Evolutionary conservation across 1,284 basidiomycete genomes (phyloP), one percentile per base, ranked within the genome.

Genomic region (Apiotrichum sp.): DNA sequence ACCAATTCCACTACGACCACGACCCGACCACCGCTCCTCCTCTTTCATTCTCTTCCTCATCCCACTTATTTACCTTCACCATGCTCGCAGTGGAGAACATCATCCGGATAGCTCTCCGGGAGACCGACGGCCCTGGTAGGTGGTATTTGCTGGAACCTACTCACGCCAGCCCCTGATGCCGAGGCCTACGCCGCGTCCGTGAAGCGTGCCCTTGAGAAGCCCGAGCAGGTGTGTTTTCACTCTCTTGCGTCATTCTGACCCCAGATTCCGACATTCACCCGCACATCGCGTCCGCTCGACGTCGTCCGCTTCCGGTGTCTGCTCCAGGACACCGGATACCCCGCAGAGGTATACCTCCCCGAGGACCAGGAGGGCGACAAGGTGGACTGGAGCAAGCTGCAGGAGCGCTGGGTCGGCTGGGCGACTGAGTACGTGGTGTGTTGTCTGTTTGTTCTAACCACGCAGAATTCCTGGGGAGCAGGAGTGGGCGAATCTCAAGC

Each of bases 401-500:
- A 66, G 41, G 75, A 77, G 53, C 58, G 75, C 57, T 76, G 73
- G 74, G 66, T 75, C 13, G 73, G 73, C 2, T 77, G 75, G 75
- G 74, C 62, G 13, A 69, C 74, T 6, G 68, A 77, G 75, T 77
- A 52, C 62, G 73, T 42, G n/a, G n/a, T n/a, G n/a, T n/a, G n/a
- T n/a, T n/a, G n/a, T n/a, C n/a, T n/a, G n/a, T n/a, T n/a, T n/a
- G n/a, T n/a, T n/a, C n/a, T n/a, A n/a, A n/a, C n/a, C n/a, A n/a
- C n/a, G 1, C 50, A 75, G 71, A 47, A 58, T 73, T 3, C 73
- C 73, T 1, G 73, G 73, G 7, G 66, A 70, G 52, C 68, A 71
- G 50, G 10, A 50, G 3, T 73, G 72, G 73, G 53, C 57, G 2
- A 62, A 53, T 33, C 14, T 36, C 13, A 22, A 22, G 22, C 22